Conservation (phyloP, 306 rosid genomes). For the Prosopis cineraria region DNA sequence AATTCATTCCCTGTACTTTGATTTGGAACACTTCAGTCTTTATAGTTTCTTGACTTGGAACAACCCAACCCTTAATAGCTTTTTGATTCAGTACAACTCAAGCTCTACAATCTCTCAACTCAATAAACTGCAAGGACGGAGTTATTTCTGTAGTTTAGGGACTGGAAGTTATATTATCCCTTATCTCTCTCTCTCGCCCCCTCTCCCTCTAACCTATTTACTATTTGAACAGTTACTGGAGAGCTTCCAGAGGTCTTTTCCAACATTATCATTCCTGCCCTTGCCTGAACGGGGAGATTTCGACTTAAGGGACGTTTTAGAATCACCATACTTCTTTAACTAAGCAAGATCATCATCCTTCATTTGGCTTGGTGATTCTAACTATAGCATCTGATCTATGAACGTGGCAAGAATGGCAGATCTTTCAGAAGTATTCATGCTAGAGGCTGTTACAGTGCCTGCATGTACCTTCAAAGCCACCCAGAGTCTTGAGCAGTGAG, state of each 20-base stretch:
- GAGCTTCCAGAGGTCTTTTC: slow-evolving; percentile 75
- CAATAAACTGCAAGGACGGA: too few species aligned
- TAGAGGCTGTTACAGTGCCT: slow-evolving; percentile 27
- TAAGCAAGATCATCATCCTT: slow-evolving; percentile 40
- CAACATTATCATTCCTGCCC: slow-evolving; percentile 63
- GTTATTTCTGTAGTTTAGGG: too few species aligned
- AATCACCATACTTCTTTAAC: slow-evolving; percentile 93
- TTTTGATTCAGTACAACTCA: too few species aligned
- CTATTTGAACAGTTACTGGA: slow-evolving; percentile 65
- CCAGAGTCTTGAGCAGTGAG: slow-evolving; percentile 36
- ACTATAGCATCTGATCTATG: slow-evolving; percentile 28
- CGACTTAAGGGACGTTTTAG: slow-evolving; percentile 66
- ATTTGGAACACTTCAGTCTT: too few species aligned
- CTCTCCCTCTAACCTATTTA: slow-evolving; percentile 21
- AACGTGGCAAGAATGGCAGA: slow-evolving; percentile 25
- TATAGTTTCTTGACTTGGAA: too few species aligned
- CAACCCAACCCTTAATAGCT: too few species aligned
- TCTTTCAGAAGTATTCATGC: slow-evolving; percentile 22
- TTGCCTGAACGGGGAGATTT: slow-evolving; percentile 92
- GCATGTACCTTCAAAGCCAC: slow-evolving; percentile 32
- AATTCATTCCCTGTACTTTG: too few species aligned
- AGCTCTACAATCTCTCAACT: too few species aligned
- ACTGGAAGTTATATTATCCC: too few species aligned
- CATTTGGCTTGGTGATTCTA: slow-evolving; percentile 27
- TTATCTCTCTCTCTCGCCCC: too few species aligned